Conservation (phyloP, 1,139 yeast genomes). For the Saccharomyces hybrid region DNA sequence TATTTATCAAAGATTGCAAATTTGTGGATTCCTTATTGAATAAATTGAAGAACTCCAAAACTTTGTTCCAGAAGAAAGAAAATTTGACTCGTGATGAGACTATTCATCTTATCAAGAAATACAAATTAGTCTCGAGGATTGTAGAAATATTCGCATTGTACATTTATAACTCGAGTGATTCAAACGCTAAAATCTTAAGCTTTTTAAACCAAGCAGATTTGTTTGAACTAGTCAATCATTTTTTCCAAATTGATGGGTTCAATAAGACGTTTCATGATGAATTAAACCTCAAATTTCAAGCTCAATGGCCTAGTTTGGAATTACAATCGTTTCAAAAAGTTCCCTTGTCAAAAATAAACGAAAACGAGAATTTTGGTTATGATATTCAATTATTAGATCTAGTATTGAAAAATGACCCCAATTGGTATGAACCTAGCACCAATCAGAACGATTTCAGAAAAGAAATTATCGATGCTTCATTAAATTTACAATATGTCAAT, state of each 20-base stretch:
- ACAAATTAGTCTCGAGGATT: constrained; percentile 55
- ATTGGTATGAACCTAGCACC: constrained; percentile 41
- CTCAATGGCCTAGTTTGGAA: constrained; percentile 42
- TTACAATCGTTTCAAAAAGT: constrained; percentile 42
- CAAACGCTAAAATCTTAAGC: constrained; percentile 39
- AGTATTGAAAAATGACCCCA: constrained; percentile 40
- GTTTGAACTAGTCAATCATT: constrained; percentile 35
- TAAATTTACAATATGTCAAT: constrained; percentile 55
- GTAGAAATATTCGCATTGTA: constrained; percentile 71
- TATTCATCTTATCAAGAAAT: constrained; percentile 44
- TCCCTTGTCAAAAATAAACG: constrained; percentile 40
- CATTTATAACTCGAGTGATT: constrained; percentile 51
- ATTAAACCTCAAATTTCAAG: constrained; percentile 40
- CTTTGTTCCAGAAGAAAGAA: constrained; percentile 15
- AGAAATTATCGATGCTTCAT: constrained; percentile 52
- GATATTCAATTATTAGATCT: constrained; percentile 59
- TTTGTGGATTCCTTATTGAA: constrained; percentile 48
- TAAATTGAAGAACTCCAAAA: constrained; percentile 28
- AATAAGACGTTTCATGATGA: constrained; percentile 42
- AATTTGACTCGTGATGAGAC: constrained; percentile 21
- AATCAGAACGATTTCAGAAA: constrained; percentile 37
- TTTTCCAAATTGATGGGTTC: constrained; percentile 37
- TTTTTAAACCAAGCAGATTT: constrained; percentile 37
- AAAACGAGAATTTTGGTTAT: constrained; percentile 45
- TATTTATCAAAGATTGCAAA: constrained; percentile 42